phyloP scores from a whole-genome alignment of 2,329 filamentous ascomycete species.

The Pseudogymnoascus sp. region DNA sequence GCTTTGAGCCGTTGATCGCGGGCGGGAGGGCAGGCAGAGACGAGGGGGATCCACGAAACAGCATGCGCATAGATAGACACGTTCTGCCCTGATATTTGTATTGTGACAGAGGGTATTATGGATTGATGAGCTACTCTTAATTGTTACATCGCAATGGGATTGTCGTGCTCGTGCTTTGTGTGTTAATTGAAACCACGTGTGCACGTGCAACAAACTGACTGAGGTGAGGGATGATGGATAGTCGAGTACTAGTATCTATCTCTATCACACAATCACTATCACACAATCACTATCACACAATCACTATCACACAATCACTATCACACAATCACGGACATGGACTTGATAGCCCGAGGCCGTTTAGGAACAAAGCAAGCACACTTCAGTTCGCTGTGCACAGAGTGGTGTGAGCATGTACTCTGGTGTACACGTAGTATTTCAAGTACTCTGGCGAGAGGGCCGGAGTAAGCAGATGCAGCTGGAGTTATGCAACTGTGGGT shows the following conservation, averaged over 20 bases:
- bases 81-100: background rate
- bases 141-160: background rate
- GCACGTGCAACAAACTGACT: background rate
- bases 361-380: background rate
- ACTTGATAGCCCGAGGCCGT: background rate
- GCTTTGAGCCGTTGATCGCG: background rate
- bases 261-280: too few relatives aligned
- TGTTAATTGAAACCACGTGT: background rate
- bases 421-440: too few relatives aligned
- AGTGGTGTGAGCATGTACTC: background rate
- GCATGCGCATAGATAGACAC: too few relatives aligned
- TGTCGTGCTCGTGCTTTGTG: background rate
- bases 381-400: background rate
- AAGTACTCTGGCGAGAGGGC: background rate
- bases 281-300: too few relatives aligned
- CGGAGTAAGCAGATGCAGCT: background rate
- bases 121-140: background rate
- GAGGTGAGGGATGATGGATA: background rate
- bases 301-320: too few relatives aligned
- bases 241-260: too few relatives aligned
- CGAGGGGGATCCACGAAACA: background rate
- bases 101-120: background rate
- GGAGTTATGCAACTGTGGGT: background rate
- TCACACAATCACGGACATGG: background rate
- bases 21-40: background rate